Evolutionary conservation across 441 rosid species (phyloP).

Genomic region (Biscutella laevigata): DNA sequence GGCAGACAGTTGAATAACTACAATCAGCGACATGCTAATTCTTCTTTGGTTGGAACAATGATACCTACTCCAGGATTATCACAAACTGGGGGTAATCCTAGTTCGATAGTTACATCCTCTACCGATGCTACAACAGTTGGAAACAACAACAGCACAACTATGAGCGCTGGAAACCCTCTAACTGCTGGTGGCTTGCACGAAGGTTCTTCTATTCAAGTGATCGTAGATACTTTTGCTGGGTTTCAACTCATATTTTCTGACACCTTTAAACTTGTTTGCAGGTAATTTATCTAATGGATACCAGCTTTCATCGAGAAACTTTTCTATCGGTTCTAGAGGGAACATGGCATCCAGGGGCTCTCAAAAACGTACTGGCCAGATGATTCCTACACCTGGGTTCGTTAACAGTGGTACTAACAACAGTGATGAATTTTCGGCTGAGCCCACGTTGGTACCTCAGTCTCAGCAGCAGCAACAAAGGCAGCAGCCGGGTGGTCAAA

Average conservation of each 20-base stretch:
- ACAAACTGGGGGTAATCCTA: slow-evolving; percentile 43
- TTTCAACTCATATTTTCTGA: slow-evolving; percentile 15
- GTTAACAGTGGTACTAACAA: slow-evolving; percentile 31
- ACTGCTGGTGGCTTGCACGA: slow-evolving; percentile 44
- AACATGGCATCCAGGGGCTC: slow-evolving; percentile 56
- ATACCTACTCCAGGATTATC: slow-evolving; percentile 96
- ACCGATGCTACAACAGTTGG: slow-evolving; percentile 52
- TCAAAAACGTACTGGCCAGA: slow-evolving; percentile 64
- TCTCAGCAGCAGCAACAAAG: slow-evolving; percentile 71
- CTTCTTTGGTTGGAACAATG: slow-evolving; percentile 64
- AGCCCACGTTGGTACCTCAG: slow-evolving; percentile 50
- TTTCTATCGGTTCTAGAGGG: slow-evolving; percentile 65
- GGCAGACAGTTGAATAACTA: slow-evolving; percentile 31
- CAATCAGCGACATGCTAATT: slow-evolving; percentile 38
- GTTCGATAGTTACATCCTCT: slow-evolving; percentile 45
- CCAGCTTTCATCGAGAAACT: slow-evolving; percentile 58
- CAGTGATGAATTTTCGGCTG: slow-evolving; percentile 63
- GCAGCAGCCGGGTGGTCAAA: slow-evolving; percentile 55
- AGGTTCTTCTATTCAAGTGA: slow-evolving; percentile 41
- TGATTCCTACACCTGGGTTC: slow-evolving; percentile 96
- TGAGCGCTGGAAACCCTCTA: slow-evolving; percentile 42
- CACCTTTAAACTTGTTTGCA: slow-evolving; percentile 31
- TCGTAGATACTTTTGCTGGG: slow-evolving; percentile 26
- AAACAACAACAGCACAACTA: slow-evolving; percentile 36
- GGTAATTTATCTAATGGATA: slow-evolving; percentile 62